Conservation (phyloP, 1,284 basidiomycete genomes). For the Rhodotorula sp. region DNA sequence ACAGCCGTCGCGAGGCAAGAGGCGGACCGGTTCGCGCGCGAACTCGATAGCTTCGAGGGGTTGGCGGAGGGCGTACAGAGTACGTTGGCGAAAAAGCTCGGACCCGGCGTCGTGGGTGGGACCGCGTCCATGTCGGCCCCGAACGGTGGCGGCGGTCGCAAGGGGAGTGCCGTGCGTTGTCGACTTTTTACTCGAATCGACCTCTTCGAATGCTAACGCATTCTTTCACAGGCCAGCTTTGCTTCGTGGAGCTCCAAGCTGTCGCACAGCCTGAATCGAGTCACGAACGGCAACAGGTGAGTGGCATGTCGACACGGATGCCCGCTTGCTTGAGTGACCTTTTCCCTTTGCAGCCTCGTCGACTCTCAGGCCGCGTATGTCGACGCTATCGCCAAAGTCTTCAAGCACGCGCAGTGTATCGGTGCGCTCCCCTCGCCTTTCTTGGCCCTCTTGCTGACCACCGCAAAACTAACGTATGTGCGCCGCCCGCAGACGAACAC, state of each 20-base stretch:
- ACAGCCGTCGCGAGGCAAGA: constrained; percentile 54
- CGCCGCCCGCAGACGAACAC: constrained; percentile 63
- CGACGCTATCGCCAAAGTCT: constrained; percentile 70
- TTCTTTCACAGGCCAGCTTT: constrained; percentile 43
- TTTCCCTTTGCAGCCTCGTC: constrained; percentile 57
- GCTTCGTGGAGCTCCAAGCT: constrained; percentile 73
- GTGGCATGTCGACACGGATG: constrained; percentile 44
- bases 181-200: neutral
- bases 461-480: neutral
- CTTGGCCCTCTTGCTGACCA: neutral
- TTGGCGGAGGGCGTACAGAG: constrained; percentile 69
- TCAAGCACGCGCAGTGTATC: constrained; percentile 70
- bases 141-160: constrained; percentile 50
- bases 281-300: constrained; percentile 86
- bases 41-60: constrained; percentile 70
- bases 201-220: too few relatives aligned
- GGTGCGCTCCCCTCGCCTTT: constrained; percentile 46
- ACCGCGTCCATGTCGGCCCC: neutral
- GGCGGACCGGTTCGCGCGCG: constrained; percentile 58
- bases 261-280: constrained; percentile 78
- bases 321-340: constrained; percentile 20
- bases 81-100: constrained; percentile 71
- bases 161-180: constrained; percentile 54
- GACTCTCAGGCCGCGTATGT: constrained; percentile 86
- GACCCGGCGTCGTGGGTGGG: constrained; percentile 54